Evolutionary conservation across 169 alveolate genomes (phyloP), one percentile per base, ranked within the genome.

Genomic region (Plasmodium gaboni): DNA sequence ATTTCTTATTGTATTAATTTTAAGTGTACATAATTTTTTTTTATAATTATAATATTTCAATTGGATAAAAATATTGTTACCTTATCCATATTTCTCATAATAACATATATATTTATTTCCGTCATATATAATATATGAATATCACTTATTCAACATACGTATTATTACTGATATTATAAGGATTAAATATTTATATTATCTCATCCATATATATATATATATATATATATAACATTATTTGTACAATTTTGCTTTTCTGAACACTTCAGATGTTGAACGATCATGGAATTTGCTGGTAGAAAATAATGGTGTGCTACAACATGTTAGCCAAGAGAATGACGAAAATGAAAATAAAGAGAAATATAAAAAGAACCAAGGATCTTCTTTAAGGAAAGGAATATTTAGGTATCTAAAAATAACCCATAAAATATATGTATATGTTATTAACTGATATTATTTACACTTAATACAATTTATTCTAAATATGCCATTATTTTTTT

Each of bases 281-380:
- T 92, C 96, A 42, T 94, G 96, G 96, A 94, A 94, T 46, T 89
- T 91, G 55, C 93, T 94, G 48, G 94, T 94, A 10, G 96, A 94
- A 64, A 94, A 94, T 74, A 94, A 94, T 65, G 96, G 96, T 15
- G 92, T 89, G 7, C 60, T 94, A 61, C 95, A 94, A 38, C 94
- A 92, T 64, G 87, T 53, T 67, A 92, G 72, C 87, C 94, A 89
- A 61, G 89, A 87, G 50, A 87, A 71, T 12, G 13, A 12, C 12
- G 72, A 70, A 87, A 92, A 87, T 61, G 73, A 73, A 42, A 42
- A n/a, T 22, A 57, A 42, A 44, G 73, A 74, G 48, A 90, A 60
- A 46, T 76, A 53, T 48, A 72, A 46, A 50, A 63, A 38, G 63
- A 74, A 17, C 26, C 73, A 48, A 46, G 44, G 10, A 59, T 57